Evolutionary conservation across 2,329 filamentous ascomycete species (phyloP), one percentile per base, ranked within the genome.

Genomic region (Dryadomyces quercivorus): DNA sequence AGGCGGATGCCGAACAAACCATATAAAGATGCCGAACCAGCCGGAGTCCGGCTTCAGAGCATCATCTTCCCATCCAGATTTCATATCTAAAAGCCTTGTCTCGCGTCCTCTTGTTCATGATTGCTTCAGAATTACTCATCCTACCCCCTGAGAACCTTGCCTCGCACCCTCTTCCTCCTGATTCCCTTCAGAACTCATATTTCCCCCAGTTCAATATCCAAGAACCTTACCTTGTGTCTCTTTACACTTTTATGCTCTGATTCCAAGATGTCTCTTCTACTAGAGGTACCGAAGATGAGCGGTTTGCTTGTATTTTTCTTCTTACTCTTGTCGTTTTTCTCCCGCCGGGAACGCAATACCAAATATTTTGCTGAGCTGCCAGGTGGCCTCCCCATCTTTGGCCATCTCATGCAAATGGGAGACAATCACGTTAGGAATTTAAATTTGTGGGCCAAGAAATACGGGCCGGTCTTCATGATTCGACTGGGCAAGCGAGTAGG

Each of bases 381-480:
- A n/a, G 44, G 44, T 21, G 80, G 80, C 1, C 63, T 82, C 4
- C 80, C 80, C 7, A 61, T 85, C 15, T 80, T 85, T 59, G 82
- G 82, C 10, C 84, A 81, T 57, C 67, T 85, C 4, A 61, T 82
- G 1, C 76, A 83, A 59, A 70, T 85, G 8, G 79, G 80, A 2
- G 70, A 72, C 2, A 69, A 76, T 50, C 76, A 84, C 69, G 75
- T 1, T 72, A 70, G 15, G 70, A 72, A 64, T 26, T n/a, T 46
- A 26, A 2, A 2, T 22, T 46, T 9, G 44, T 81, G 80, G 76
- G 78, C 75, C 1, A 75, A 77, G 59, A 74, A 77, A 56, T 84
- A 79, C 52, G 81, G 81, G 0, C 76, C 77, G 1, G 81, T 85
- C n/a, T 85, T 84, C 59, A 82, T 85, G 60, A 77, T 81, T 2